phyloP scores from a whole-genome alignment of 2,329 filamentous ascomycete species.

The Claviceps monticola region DNA sequence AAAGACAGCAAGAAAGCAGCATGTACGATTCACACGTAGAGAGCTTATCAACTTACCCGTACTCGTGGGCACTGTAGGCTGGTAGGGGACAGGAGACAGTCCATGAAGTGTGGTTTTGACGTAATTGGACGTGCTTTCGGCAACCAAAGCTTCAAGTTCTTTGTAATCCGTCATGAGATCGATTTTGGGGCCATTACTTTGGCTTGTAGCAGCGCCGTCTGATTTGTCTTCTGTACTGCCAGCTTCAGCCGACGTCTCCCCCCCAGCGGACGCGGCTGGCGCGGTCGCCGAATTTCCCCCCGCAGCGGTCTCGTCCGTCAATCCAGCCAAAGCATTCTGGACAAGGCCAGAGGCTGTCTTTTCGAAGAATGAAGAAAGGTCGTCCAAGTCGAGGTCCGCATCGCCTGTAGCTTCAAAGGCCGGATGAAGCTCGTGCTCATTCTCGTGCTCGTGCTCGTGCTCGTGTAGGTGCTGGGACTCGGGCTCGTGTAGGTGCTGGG shows the following conservation, averaged over 20 bases:
- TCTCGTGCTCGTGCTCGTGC: not conserved
- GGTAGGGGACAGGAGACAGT: constrained; percentile 28
- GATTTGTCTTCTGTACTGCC: constrained; percentile 14
- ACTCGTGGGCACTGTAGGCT: constrained; percentile 26
- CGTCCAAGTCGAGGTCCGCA: constrained; percentile 23
- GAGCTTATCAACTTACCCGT: constrained; percentile 17
- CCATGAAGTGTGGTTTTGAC: constrained; percentile 30
- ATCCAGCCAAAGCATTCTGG: constrained; percentile 24
- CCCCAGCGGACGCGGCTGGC: constrained; percentile 9
- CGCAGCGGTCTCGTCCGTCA: constrained; percentile 16
- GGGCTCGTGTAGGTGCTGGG: not conserved
- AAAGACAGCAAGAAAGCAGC: not conserved
- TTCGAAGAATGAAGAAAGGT: constrained; percentile 29
- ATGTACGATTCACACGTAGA: not conserved
- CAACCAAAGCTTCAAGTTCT: constrained; percentile 29
- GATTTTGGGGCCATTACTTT: constrained; percentile 17
- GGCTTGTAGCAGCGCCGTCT: constrained; percentile 8
- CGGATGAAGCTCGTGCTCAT: constrained; percentile 9
- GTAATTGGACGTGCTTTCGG: constrained; percentile 30
- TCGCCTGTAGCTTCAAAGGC: constrained; percentile 14
- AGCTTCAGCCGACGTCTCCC: constrained; percentile 11
- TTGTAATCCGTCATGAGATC: constrained; percentile 26
- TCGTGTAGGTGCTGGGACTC: not conserved
- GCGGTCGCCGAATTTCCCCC: constrained; percentile 6
- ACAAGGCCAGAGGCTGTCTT: constrained; percentile 27